phyloP scores from a whole-genome alignment of 1,284 basidiomycete species.

The Boletus subluridellus region DNA sequence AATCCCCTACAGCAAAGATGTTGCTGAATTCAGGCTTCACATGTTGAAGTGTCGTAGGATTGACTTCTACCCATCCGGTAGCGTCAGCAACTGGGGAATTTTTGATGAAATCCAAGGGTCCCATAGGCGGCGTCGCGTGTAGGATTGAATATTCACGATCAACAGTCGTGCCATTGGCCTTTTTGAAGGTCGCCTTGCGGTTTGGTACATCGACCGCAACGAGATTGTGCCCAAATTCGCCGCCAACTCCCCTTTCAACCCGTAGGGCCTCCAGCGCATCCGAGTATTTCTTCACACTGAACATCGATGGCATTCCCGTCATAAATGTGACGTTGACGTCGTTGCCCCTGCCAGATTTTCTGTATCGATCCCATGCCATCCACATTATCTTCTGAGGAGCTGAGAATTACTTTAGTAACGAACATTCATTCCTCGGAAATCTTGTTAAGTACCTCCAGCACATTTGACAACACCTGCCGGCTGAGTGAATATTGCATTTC shows the following conservation, averaged over 20 bases:
- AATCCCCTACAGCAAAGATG: conserved; percentile 89
- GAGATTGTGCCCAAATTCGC: conserved; percentile 82
- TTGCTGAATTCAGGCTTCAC: conserved; percentile 76
- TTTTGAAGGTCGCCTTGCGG: conserved; percentile 83
- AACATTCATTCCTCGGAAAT: not conserved
- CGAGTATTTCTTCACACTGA: conserved; percentile 88
- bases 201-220: conserved; percentile 66
- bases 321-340: conserved; percentile 78
- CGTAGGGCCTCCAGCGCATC: conserved; percentile 81
- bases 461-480: conserved; percentile 95
- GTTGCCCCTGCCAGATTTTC: conserved; percentile 53
- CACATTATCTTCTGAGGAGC: conserved; percentile 94
- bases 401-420: conserved; percentile 30
- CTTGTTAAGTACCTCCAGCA: conserved; percentile 66
- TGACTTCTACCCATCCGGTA: conserved; percentile 85
- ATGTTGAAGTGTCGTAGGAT: conserved; percentile 79
- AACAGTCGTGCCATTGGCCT: conserved; percentile 60
- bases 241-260: conserved; percentile 75
- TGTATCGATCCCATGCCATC: conserved; percentile 85
- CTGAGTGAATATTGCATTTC: conserved; percentile 93
- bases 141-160: conserved; percentile 79
- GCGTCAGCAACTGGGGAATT: conserved; percentile 74
- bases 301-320: conserved; percentile 94
- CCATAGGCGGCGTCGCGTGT: conserved; percentile 91
- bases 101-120: conserved; percentile 82